Evolutionary conservation across 768 basidiomycete genomes (phyloP), one percentile per base, ranked within the genome.

Genomic region (Rhizopogon vinicolor): DNA sequence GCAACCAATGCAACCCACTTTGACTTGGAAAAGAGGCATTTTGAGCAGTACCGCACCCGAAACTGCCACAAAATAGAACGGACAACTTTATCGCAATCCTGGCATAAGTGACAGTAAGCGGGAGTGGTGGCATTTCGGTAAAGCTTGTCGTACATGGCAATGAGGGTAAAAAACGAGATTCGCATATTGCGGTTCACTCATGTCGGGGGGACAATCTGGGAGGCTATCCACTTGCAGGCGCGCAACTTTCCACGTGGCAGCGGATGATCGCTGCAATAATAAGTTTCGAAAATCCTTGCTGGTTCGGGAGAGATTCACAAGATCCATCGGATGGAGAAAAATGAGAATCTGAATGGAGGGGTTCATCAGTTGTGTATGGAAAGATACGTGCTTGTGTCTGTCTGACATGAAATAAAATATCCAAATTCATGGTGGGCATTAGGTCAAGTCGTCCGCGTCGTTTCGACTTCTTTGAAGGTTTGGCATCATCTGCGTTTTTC

Each of bases 241-340:
- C 1, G 73, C 68, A n/a, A 63, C 58, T 56, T 68, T 68, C 78
- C 77, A 80, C 0, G 75, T 55, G 8, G 55, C 35, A 0, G 60
- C 58, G 3, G 66, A 58, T 4, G 52, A 44, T 18, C 60, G 59
- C 7, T 58, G 56, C 52, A 72, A 57, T 19, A 79, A 60, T 7
- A 76, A 65, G 1, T 52, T 55, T n/a, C 74, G 70, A 41, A 79
- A 60, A 1, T 56, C 60, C 58, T 73, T 72, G 41, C 65, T 72
- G 2, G 75, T 68, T 46, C 73, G 60, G 0, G 74, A 70, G 7
- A 79, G 65, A 52, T 67, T 63, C n/a, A 81, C 64, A 13, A 80
- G 62, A 56, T 80, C 76, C 14, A 63, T 28, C n/a, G 76, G 76
- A 29, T 69, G 58, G 7, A 80, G 63, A 39, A 72, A 62, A 9